phyloP scores from a whole-genome alignment of 768 basidiomycete genomes.

The Phylloporus arenicola region DNA sequence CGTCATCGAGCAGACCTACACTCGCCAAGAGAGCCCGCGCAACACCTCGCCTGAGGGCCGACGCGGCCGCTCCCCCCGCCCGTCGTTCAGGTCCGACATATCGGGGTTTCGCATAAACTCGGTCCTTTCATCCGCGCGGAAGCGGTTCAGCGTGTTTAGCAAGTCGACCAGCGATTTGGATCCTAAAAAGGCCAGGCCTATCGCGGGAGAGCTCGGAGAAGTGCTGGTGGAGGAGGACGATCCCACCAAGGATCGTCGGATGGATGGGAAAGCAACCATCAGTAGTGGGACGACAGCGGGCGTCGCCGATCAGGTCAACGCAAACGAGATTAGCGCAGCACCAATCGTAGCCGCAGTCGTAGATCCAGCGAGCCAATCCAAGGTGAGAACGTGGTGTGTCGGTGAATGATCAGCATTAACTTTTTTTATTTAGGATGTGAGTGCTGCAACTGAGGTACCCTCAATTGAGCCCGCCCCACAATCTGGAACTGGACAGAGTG shows the following conservation, averaged over 20 bases:
- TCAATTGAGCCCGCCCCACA: slow-evolving; percentile 16
- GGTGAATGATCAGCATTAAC: slow-evolving; percentile 4
- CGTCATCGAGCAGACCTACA: slow-evolving; percentile 60
- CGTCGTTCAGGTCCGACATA: slow-evolving; percentile 41
- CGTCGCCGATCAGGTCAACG: slow-evolving; percentile 9
- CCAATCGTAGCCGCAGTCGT: not conserved
- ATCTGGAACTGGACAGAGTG: slow-evolving; percentile 1
- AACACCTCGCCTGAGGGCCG: slow-evolving; percentile 22
- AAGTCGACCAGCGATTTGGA: slow-evolving; percentile 19
- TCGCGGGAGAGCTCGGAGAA: slow-evolving; percentile 70
- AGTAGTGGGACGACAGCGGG: slow-evolving; percentile 20
- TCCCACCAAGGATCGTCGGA: slow-evolving; percentile 29
- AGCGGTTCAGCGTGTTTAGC: slow-evolving; percentile 61
- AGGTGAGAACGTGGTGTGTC: slow-evolving; percentile 12
- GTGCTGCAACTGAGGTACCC: slow-evolving; percentile 3
- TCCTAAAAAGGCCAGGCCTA: slow-evolving; percentile 33
- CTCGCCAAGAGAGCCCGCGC: slow-evolving; percentile 29
- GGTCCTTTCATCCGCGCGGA: slow-evolving; percentile 48
- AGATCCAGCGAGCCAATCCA: not conserved
- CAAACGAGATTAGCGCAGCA: slow-evolving; percentile 1
- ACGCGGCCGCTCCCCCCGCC: slow-evolving; percentile 36
- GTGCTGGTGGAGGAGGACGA: slow-evolving; percentile 49
- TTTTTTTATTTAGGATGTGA: slow-evolving; percentile 1
- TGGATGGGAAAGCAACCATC: slow-evolving; percentile 23
- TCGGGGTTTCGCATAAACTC: slow-evolving; percentile 34